Evolutionary conservation across 2,329 filamentous ascomycete genomes (phyloP).

Genomic region (Neopestalotiopsis rosae): DNA sequence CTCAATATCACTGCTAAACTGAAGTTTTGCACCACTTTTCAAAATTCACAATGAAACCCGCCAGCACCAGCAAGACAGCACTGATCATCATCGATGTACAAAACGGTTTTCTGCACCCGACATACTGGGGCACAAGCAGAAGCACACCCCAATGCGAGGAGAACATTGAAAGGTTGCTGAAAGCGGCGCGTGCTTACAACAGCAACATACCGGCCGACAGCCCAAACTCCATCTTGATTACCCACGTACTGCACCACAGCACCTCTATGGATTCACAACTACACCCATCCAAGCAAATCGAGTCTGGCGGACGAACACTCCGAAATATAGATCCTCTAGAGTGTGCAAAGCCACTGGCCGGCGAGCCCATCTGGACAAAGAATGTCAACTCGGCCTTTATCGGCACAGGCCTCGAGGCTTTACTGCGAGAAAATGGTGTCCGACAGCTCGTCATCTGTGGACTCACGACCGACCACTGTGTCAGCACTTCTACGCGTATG

Average conservation of each 20-base stretch:
- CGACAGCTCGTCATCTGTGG: slow-evolving; percentile 47
- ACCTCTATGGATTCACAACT: slow-evolving; percentile 38
- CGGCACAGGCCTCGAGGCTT: slow-evolving; percentile 45
- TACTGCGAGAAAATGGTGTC: slow-evolving; percentile 39
- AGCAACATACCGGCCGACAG: slow-evolving; percentile 17
- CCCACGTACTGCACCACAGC: slow-evolving; percentile 53
- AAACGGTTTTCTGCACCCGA: slow-evolving; percentile 43
- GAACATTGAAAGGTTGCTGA: slow-evolving; percentile 45
- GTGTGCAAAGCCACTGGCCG: slow-evolving; percentile 32
- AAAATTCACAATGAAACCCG: slow-evolving; percentile 24
- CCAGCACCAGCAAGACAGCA: slow-evolving; percentile 38
- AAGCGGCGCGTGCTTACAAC: slow-evolving; percentile 30
- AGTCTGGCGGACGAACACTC: slow-evolving; percentile 30
- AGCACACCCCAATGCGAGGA: slow-evolving; percentile 50
- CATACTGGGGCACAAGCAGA: slow-evolving; percentile 44
- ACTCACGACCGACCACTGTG: slow-evolving; percentile 54
- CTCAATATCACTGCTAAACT: background rate
- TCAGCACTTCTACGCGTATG: slow-evolving; percentile 53
- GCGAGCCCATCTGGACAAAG: slow-evolving; percentile 48
- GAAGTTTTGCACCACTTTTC: background rate
- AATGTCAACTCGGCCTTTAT: slow-evolving; percentile 52
- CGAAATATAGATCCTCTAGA: slow-evolving; percentile 35
- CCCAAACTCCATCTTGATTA: slow-evolving; percentile 37
- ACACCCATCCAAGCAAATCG: slow-evolving; percentile 36
- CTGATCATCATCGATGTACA: slow-evolving; percentile 55